Evolutionary conservation across 225 moss, liverwort and hornwort species (phyloP).

Genomic region (Marchantia polymorpha): DNA sequence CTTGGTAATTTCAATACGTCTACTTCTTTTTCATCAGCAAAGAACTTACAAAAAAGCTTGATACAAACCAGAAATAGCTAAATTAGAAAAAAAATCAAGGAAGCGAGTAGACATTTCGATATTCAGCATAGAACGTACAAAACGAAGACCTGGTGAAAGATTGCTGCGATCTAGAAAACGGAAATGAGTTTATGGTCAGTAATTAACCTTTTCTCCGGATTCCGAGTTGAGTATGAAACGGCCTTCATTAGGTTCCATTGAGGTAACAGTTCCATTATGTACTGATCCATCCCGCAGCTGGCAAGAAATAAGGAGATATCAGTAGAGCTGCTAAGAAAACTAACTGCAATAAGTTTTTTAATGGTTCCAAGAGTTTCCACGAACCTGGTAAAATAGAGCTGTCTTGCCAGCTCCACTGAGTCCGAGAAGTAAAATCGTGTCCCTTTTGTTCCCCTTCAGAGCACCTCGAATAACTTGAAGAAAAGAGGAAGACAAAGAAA

Average conservation of each 20-base stretch:
- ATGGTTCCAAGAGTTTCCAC: neutral
- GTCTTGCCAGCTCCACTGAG: slow-evolving; percentile 93
- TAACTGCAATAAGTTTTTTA: neutral
- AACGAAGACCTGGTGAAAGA: neutral
- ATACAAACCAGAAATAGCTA: no score
- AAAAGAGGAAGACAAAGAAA: neutral
- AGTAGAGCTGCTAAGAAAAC: neutral
- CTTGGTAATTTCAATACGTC: no score
- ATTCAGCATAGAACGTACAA: neutral
- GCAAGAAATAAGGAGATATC: neutral
- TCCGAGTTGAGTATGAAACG: slow-evolving; percentile 80
- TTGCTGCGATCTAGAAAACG: neutral
- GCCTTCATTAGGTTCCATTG: slow-evolving; percentile 92
- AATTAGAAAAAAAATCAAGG: no score
- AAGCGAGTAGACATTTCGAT: no score
- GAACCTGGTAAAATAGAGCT: slow-evolving; percentile 81
- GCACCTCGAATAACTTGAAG: slow-evolving; percentile 57
- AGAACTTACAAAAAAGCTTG: no score
- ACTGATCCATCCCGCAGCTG: slow-evolving; percentile 93
- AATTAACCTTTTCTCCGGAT: slow-evolving; percentile 32
- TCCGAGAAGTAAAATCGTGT: slow-evolving; percentile 66
- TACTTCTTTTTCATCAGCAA: no score
- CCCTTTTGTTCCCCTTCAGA: slow-evolving; percentile 69
- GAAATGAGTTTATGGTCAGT: slow-evolving; percentile 4
- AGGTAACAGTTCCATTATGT: slow-evolving; percentile 86